Percentiles rank a stretch among this genome's conserved stretches.
These are phyloP conservation scores for Paraphoma sp. DNA, from an alignment of 2,329 filamentous ascomycete genomes.

Conservation along the genomic window DNA sequence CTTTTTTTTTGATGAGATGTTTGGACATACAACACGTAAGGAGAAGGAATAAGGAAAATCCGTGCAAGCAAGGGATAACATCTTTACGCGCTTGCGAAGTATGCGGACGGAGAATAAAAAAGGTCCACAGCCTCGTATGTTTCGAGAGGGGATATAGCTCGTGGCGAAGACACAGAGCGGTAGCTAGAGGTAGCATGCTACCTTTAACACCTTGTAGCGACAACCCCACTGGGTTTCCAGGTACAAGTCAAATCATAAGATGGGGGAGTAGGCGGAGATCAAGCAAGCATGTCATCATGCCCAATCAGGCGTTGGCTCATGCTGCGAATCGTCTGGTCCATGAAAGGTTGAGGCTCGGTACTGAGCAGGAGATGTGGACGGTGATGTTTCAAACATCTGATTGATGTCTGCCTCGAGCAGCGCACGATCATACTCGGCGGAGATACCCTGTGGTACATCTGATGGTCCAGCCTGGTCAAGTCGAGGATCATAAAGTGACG, in stretches of 20 bases:
- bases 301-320: not conserved
- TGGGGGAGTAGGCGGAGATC: not conserved
- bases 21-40: too few relatives aligned
- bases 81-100: too few relatives aligned
- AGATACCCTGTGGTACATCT: not conserved
- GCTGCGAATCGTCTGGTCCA: not conserved
- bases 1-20: too few relatives aligned
- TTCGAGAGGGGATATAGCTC: not conserved
- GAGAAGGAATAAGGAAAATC: too few relatives aligned
- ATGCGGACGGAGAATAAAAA: too few relatives aligned
- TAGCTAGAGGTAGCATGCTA: not conserved
- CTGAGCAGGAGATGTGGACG: not conserved
- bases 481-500: not conserved
- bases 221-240: not conserved
- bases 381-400: not conserved
- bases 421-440: not conserved
- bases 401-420: not conserved
- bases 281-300: not conserved
- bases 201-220: not conserved
- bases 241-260: not conserved
- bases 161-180: not conserved
- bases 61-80: too few relatives aligned
- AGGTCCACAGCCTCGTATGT: too few relatives aligned
- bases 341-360: not conserved
- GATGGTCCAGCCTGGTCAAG: conserved; percentile 1